Evolutionary conservation across 805 yeast species (phyloP).

Genomic region (Cephaloascus albidus): DNA sequence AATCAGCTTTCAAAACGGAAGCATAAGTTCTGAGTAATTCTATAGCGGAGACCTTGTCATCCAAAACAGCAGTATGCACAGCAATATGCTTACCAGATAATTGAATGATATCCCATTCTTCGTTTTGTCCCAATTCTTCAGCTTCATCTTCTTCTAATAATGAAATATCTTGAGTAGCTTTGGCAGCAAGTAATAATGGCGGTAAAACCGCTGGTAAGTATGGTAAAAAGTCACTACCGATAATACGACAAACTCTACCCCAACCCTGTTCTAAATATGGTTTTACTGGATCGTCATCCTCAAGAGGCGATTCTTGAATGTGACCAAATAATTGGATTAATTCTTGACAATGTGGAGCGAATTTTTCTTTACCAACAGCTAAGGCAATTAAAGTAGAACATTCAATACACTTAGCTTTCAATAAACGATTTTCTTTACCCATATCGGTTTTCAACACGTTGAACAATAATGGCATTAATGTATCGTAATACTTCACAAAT

Average conservation of each 20-base stretch:
- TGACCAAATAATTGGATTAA: constrained; percentile 61
- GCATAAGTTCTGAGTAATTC: constrained; percentile 82
- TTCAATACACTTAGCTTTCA: constrained; percentile 91
- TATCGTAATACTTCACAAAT: constrained; percentile 86
- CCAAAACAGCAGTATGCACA: constrained; percentile 87
- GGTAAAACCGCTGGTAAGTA: constrained; percentile 80
- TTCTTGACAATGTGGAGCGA: constrained; percentile 64
- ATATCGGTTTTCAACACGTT: constrained; percentile 72
- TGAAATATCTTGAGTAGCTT: constrained; percentile 82
- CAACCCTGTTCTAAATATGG: constrained; percentile 89
- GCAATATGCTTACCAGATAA: constrained; percentile 90
- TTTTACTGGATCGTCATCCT: constrained; percentile 81
- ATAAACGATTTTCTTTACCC: constrained; percentile 66
- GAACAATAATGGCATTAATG: constrained; percentile 82
- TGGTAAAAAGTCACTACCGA: constrained; percentile 82
- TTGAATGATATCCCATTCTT: constrained; percentile 93
- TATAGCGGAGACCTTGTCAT: constrained; percentile 89
- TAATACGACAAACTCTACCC: constrained; percentile 84
- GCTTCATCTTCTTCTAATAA: constrained; percentile 84
- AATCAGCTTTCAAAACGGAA: constrained; percentile 69
- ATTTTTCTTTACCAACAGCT: constrained; percentile 91
- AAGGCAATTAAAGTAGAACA: constrained; percentile 90
- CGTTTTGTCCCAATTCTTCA: constrained; percentile 71
- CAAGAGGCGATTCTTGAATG: constrained; percentile 52
- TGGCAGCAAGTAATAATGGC: constrained; percentile 78